Percentiles rank a stretch among this genome's conserved stretches.
phyloP scores from a whole-genome alignment of 2,329 filamentous ascomycete species.

The Remersonia thermophila region DNA sequence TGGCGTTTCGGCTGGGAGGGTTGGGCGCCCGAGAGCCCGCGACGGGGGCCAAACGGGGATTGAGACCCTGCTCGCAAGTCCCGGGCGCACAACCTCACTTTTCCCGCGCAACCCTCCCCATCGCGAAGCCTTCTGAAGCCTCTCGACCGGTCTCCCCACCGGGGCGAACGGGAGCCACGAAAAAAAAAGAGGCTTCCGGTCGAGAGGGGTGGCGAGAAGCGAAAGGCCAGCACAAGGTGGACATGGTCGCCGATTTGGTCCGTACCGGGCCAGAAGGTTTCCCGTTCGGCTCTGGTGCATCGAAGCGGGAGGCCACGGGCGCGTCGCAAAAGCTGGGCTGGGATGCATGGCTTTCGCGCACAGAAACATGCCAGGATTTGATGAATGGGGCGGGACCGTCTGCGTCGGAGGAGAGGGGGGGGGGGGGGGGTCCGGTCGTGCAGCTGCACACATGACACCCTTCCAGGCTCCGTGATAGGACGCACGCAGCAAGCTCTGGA shows the following conservation, averaged over 20 bases:
- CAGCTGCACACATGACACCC: slow-evolving; percentile 20
- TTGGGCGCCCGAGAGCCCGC: no score
- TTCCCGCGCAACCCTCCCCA: no score
- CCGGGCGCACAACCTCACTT: no score
- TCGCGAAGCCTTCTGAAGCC: no score
- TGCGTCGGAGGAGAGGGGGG: slow-evolving; percentile 15
- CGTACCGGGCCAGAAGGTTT: slow-evolving; percentile 2
- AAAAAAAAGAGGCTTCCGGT: no score
- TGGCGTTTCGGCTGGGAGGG: no score
- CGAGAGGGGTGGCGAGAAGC: no score
- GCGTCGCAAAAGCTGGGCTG: slow-evolving; percentile 13
- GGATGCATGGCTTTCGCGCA: slow-evolving; percentile 10
- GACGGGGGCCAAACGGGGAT: no score
- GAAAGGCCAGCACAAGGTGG: not conserved
- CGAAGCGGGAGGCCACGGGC: slow-evolving; percentile 9
- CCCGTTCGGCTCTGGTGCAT: slow-evolving; percentile 5
- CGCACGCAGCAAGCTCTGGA: slow-evolving; percentile 9
- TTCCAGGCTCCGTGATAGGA: slow-evolving; percentile 16
- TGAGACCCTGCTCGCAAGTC: no score
- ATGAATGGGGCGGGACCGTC: slow-evolving; percentile 15
- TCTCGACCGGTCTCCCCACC: no score
- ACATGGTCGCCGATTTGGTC: slow-evolving; percentile 1
- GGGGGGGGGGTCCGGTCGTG: no score
- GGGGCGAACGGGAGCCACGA: no score
- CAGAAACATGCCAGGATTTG: slow-evolving; percentile 3